Evolutionary conservation across 2,329 filamentous ascomycete genomes (phyloP), one percentile per base, ranked within the genome.

Genomic region (Sporothrix pseudoabietina): DNA sequence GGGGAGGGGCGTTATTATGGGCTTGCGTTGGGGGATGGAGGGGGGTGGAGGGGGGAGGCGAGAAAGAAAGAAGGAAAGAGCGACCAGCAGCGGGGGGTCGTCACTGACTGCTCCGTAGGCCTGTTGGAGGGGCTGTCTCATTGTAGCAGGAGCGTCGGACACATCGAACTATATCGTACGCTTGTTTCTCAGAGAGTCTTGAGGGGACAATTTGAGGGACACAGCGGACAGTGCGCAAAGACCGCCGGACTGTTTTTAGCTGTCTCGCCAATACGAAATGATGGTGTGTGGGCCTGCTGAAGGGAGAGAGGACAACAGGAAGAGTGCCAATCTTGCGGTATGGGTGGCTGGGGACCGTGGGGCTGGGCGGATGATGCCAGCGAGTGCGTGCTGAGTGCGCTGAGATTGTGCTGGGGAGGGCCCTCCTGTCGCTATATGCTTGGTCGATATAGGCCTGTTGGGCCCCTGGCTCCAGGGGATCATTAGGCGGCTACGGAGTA

Each of bases 61-160:
- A 65, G 35, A 65, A 44, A 3, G 59, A 22, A 10, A 22, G 52
- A 69, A n/a, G 26, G 39, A 49, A 59, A 39, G 71, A 69, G 72
- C 47, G 26, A 69, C 57, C 35, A 68, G 41, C 44, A 41, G 26
- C 19, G 49, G 66, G 61, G 61, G 66, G 16, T 54, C 30, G 30
- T 49, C 41, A 49, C 22, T 35, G 65, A 12, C 32, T 3, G n/a
- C n/a, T n/a, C n/a, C n/a, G n/a, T n/a, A 35, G 26, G 26, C 7
- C 3, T 66, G 71, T 41, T 63, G 71, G 71, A 73, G 71, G 71
- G 71, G 71, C 71, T 73, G 55, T n/a, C 35, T 47, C 26, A n/a
- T 41, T 41, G 26, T 47, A 41, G 71, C 54, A 68, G 61, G 52
- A 57, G 35, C 35, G 35, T 59, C 35, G 32, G 59, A 52, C 70